Conservation (phyloP, 495 filamentous ascomycete genomes). For the Penicillium antarcticum region DNA sequence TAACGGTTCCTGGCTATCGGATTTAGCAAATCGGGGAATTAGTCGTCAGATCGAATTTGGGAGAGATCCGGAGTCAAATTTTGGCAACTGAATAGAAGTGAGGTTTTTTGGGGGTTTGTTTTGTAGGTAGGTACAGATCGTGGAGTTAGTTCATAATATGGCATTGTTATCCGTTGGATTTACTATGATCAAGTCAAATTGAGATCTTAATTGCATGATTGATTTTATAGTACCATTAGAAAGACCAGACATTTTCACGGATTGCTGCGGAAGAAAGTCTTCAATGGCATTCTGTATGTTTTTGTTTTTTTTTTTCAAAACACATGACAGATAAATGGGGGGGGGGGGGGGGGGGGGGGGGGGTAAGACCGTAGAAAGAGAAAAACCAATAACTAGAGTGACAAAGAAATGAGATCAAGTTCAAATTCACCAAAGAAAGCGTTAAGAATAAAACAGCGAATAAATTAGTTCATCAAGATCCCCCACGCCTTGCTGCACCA, state of each 20-base stretch:
- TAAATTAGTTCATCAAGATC: constrained; percentile 7
- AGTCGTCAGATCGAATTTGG: neutral
- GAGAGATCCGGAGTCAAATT: neutral
- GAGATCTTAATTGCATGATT: neutral
- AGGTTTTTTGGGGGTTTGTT: neutral
- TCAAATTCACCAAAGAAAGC: constrained; percentile 1
- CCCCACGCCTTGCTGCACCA: constrained; percentile 25
- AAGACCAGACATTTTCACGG: neutral
- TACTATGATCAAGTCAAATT: neutral
- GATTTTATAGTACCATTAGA: neutral
- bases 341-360: neutral
- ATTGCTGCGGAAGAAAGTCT: constrained; percentile 6
- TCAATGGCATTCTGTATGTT: constrained; percentile 20
- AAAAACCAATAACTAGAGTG: neutral
- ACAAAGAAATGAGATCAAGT: constrained; percentile 10
- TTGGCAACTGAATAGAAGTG: neutral
- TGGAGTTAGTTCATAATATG: too few relatives aligned
- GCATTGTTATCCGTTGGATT: neutral
- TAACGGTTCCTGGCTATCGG: constrained; percentile 21
- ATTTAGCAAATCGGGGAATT: constrained; percentile 25
- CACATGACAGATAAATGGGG: neutral
- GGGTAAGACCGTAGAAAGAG: neutral
- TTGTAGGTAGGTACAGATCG: neutral
- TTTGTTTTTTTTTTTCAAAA: constrained; percentile 3
- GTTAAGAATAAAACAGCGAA: constrained; percentile 1